Conservation (phyloP, 257 asterid species). For the Datura wrightii region DNA sequence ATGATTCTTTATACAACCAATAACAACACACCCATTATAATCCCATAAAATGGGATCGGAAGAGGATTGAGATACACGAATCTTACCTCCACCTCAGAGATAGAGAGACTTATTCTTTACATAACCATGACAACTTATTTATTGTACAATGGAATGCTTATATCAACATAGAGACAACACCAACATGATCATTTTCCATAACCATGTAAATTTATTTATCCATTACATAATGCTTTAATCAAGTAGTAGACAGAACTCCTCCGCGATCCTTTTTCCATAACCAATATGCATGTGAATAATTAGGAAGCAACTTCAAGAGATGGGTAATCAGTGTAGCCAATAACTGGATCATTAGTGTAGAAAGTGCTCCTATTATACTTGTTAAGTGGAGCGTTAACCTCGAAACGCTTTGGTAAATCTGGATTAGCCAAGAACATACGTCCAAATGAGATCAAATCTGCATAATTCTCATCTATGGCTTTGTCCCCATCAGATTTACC, state of each 20-base stretch:
- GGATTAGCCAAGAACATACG: slow-evolving; percentile 77
- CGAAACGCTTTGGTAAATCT: slow-evolving; percentile 58
- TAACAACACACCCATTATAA: too few species aligned
- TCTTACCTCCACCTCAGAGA: too few species aligned
- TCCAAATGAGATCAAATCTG: slow-evolving; percentile 74
- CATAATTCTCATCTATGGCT: slow-evolving; percentile 45
- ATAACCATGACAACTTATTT: background rate
- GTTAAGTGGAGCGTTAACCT: slow-evolving; percentile 58
- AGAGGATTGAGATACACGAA: too few species aligned
- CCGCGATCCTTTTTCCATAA: background rate
- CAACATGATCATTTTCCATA: background rate
- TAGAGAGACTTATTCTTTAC: background rate
- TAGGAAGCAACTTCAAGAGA: slow-evolving; percentile 43
- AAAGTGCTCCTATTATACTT: slow-evolving; percentile 64
- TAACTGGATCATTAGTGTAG: slow-evolving; percentile 65
- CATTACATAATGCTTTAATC: background rate
- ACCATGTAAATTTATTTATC: background rate
- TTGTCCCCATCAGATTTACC: slow-evolving; percentile 52
- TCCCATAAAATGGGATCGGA: too few species aligned
- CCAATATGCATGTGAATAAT: background rate
- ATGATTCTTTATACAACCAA: background rate
- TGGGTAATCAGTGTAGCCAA: slow-evolving; percentile 81
- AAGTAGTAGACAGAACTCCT: background rate
- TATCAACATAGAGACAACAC: background rate
- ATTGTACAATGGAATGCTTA: background rate